phyloP scores from a whole-genome alignment of 495 filamentous ascomycete species.

The Cenococcum geophilum region DNA sequence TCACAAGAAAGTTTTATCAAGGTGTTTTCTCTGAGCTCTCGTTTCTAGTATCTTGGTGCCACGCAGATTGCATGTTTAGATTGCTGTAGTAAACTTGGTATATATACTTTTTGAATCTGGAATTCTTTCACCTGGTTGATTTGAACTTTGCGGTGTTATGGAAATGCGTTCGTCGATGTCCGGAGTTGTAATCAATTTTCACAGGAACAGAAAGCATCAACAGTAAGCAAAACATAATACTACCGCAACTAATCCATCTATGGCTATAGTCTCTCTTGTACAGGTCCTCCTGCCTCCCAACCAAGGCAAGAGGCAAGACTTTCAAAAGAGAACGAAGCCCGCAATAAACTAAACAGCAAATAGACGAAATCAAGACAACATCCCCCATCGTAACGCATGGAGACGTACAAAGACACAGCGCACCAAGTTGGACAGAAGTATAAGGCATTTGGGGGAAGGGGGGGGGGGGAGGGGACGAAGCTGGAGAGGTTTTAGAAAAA shows the following conservation, averaged over 20 bases:
- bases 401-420: slow-evolving; percentile 1
- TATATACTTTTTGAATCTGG: background rate
- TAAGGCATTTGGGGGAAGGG: background rate
- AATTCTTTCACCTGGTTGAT: too few species aligned
- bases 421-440: background rate
- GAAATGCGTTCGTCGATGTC: too few species aligned
- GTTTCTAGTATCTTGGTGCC: background rate
- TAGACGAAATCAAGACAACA: background rate
- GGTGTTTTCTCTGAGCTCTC: background rate
- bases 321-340: slow-evolving; percentile 1
- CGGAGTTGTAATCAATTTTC: too few species aligned
- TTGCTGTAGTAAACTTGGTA: background rate
- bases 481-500: background rate
- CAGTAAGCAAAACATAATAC: background rate
- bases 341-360: background rate
- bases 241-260: background rate
- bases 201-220: too few species aligned
- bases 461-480: background rate
- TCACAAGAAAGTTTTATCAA: too few species aligned
- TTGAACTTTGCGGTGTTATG: too few species aligned
- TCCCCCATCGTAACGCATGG: background rate
- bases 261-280: slow-evolving; percentile 1
- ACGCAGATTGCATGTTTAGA: background rate
- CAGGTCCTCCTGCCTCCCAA: background rate
- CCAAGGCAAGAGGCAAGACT: background rate